Evolutionary conservation across 805 yeast species (phyloP).

Genomic region (Ogataea trehaloabstinens): DNA sequence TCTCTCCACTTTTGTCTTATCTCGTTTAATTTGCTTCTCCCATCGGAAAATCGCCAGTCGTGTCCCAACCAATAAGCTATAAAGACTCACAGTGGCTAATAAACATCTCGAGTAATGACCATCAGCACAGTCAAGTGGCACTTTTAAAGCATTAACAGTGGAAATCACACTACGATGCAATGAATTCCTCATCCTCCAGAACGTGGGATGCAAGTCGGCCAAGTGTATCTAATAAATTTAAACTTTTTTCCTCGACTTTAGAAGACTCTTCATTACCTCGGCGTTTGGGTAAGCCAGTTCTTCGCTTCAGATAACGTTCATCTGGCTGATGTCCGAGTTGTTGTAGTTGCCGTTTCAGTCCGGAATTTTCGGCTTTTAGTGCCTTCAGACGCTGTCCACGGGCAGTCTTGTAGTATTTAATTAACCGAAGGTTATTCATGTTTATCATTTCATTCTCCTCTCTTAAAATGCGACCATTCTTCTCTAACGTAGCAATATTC

Average conservation of each 20-base stretch:
- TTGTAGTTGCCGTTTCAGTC: slow-evolving; percentile 24
- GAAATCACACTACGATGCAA: too few relatives aligned
- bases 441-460: slow-evolving; percentile 31
- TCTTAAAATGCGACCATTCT: slow-evolving; percentile 23
- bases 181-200: slow-evolving; percentile 30
- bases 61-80: too few relatives aligned
- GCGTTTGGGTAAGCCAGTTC: slow-evolving; percentile 1
- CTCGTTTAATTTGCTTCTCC: neutral
- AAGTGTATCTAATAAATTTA: slow-evolving; percentile 32
- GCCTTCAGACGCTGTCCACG: slow-evolving; percentile 29
- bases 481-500: slow-evolving; percentile 28
- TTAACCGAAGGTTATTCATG: slow-evolving; percentile 31
- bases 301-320: neutral
- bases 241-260: neutral
- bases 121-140: too few relatives aligned
- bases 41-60: too few relatives aligned
- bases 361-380: slow-evolving; percentile 27
- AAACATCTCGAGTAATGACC: too few relatives aligned
- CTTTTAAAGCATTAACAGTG: too few relatives aligned
- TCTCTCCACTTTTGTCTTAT: neutral
- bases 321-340: slow-evolving; percentile 10
- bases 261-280: slow-evolving; percentile 2
- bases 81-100: too few relatives aligned
- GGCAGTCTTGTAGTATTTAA: slow-evolving; percentile 29
- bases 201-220: slow-evolving; percentile 36